Evolutionary conservation across 2,329 filamentous ascomycete species (phyloP).

Genomic region (Pestalotiopsis sp.): DNA sequence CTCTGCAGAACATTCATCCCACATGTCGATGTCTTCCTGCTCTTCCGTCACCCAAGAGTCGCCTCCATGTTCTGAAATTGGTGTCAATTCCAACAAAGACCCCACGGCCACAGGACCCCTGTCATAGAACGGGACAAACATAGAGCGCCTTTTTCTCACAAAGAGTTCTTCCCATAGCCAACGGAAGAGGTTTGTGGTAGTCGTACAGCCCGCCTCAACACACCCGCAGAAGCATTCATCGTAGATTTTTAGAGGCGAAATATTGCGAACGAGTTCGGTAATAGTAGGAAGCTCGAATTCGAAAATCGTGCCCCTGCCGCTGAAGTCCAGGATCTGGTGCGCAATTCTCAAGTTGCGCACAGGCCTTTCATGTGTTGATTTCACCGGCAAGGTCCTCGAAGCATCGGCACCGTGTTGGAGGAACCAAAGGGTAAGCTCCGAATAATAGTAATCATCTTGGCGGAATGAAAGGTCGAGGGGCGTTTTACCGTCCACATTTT

Average conservation of each 20-base stretch:
- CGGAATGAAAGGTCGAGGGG: not conserved
- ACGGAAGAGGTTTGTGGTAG: not conserved
- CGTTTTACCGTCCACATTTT: not conserved
- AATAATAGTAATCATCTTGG: too few relatives aligned
- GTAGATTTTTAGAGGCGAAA: not conserved
- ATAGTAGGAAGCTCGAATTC: not conserved
- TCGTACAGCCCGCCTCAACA: not conserved
- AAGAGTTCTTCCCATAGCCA: not conserved
- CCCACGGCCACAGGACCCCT: too few relatives aligned
- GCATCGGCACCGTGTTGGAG: not conserved
- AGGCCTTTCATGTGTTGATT: not conserved
- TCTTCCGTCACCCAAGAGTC: too few relatives aligned
- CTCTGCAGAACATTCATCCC: not conserved
- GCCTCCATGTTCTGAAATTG: not conserved
- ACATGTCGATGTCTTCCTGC: not conserved
- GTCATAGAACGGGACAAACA: not conserved
- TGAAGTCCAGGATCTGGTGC: not conserved
- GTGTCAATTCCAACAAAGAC: too few relatives aligned
- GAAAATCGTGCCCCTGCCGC: too few relatives aligned
- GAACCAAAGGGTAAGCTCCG: not conserved
- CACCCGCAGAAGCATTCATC: not conserved
- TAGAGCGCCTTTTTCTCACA: accelerated
- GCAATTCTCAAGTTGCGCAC: not conserved
- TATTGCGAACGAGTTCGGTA: not conserved
- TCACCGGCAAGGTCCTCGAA: too few relatives aligned